Percentiles rank a stretch among this genome's conserved stretches.
phyloP scores from a whole-genome alignment of 441 rosid genomes.

The Erysimum pusillum region DNA sequence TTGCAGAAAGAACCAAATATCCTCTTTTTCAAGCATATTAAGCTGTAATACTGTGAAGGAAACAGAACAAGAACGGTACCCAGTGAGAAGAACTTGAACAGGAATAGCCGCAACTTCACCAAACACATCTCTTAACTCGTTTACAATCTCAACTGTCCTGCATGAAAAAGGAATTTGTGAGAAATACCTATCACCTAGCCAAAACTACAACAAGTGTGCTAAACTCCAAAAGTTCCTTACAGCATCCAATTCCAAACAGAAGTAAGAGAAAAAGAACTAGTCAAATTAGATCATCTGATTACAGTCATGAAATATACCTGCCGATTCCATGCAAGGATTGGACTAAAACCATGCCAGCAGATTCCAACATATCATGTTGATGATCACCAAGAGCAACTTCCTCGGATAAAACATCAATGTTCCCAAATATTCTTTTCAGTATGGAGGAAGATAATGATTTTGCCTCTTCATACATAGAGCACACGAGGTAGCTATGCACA shows the following conservation, averaged over 20 bases:
- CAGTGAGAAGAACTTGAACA: constrained; percentile 75
- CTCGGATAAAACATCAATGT: constrained; percentile 15
- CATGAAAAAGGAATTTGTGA: constrained; percentile 30
- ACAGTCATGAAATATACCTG: constrained; percentile 51
- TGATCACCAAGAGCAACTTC: constrained; percentile 45
- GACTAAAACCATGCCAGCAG: constrained; percentile 86
- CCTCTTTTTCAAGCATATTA: neutral
- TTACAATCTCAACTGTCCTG: constrained; percentile 72
- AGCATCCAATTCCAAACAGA: constrained; percentile 22
- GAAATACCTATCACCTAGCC: neutral
- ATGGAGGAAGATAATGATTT: constrained; percentile 64
- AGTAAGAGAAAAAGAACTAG: neutral
- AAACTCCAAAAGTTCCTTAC: constrained; percentile 1
- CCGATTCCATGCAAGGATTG: constrained; percentile 78
- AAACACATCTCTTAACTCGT: constrained; percentile 65
- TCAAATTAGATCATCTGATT: neutral
- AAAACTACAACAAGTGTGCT: constrained; percentile 25
- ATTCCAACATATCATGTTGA: constrained; percentile 62
- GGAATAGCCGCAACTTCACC: constrained; percentile 65
- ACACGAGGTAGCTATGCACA: constrained; percentile 68
- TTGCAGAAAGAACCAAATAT: constrained; percentile 5
- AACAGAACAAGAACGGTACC: constrained; percentile 54
- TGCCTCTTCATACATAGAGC: constrained; percentile 82
- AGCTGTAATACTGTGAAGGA: constrained; percentile 17
- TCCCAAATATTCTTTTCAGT: constrained; percentile 47